A percentile compares a stretch with the other conserved stretches of the same genome.
Evolutionary conservation across 1,139 yeast species (phyloP).

Genomic region (Saccharomyces hybrid): DNA sequence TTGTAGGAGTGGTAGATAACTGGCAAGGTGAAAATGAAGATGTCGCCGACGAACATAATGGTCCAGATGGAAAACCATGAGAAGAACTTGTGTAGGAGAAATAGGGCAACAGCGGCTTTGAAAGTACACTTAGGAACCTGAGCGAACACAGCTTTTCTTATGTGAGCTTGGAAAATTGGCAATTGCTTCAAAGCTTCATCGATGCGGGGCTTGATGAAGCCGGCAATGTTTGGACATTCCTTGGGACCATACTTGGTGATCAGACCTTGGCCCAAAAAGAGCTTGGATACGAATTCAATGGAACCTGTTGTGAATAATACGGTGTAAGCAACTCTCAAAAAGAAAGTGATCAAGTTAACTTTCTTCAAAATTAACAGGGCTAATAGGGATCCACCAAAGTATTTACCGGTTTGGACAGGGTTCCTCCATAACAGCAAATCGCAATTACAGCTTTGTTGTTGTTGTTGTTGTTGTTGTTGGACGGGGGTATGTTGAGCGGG

Average conservation of each 20-base stretch:
- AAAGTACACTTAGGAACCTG: slow-evolving; percentile 46
- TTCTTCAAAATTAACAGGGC: slow-evolving; percentile 58
- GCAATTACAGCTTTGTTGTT: slow-evolving; percentile 17
- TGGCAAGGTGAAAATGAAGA: slow-evolving; percentile 69
- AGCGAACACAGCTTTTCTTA: slow-evolving; percentile 30
- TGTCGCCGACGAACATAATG: slow-evolving; percentile 48
- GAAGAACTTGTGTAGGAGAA: slow-evolving; percentile 63
- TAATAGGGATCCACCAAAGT: slow-evolving; percentile 57
- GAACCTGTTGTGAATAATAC: slow-evolving; percentile 47
- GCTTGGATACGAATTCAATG: slow-evolving; percentile 61
- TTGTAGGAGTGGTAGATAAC: slow-evolving; percentile 66
- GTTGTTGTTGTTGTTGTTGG: not conserved
- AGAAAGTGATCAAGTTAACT: slow-evolving; percentile 60
- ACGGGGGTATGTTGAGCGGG: not conserved
- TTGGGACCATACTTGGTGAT: slow-evolving; percentile 43
- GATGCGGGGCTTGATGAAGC: slow-evolving; percentile 43
- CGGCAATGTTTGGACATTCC: slow-evolving; percentile 31
- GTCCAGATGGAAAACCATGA: slow-evolving; percentile 70
- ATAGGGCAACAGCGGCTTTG: slow-evolving; percentile 62
- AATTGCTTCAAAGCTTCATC: slow-evolving; percentile 25
- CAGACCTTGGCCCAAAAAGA: slow-evolving; percentile 63
- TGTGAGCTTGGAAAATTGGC: slow-evolving; percentile 27
- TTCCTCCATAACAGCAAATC: slow-evolving; percentile 72
- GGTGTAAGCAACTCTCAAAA: slow-evolving; percentile 43
- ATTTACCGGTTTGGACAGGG: slow-evolving; percentile 71